Evolutionary conservation across 2,329 filamentous ascomycete species (phyloP).

Genomic region (Diaporthe helianthi): DNA sequence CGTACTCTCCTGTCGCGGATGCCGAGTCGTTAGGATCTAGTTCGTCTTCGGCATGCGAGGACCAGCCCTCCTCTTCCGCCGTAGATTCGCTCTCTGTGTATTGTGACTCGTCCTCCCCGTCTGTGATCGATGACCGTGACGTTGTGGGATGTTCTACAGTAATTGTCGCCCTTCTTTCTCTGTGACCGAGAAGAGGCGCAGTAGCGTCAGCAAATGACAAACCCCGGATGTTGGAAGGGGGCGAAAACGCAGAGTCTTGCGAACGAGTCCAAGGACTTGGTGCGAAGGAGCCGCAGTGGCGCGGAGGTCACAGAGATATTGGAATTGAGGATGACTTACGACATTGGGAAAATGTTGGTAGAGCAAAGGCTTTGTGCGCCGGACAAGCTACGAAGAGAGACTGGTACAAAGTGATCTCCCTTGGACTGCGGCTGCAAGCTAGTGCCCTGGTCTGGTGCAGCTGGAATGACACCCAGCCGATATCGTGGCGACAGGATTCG

Average conservation of each 20-base stretch:
- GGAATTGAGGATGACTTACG: conserved; percentile 33
- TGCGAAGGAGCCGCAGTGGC: neutral
- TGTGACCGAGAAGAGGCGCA: neutral
- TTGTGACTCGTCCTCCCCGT: conserved; percentile 51
- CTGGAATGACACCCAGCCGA: conserved; percentile 29
- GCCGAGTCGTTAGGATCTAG: conserved; percentile 66
- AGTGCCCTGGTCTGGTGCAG: conserved; percentile 13
- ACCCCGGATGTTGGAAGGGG: neutral
- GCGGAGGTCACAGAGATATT: conserved; percentile 2
- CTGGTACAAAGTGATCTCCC: conserved; percentile 50
- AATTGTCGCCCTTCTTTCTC: conserved; percentile 35
- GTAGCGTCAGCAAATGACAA: conserved; percentile 15
- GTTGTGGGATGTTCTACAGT: conserved; percentile 42
- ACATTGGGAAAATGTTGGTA: conserved; percentile 44
- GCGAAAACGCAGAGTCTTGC: neutral
- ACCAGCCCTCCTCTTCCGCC: conserved; percentile 47
- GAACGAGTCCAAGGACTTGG: neutral
- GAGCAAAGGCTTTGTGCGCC: conserved; percentile 51
- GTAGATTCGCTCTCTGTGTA: conserved; percentile 44
- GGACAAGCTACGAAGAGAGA: conserved; percentile 54
- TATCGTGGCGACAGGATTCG: conserved; percentile 23
- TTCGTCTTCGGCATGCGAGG: conserved; percentile 51
- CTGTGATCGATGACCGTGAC: conserved; percentile 45
- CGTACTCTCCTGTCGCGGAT: conserved; percentile 51
- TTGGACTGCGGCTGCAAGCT: conserved; percentile 10